phyloP scores from a whole-genome alignment of 306 rosid species.

The Corylus heterophylla region DNA sequence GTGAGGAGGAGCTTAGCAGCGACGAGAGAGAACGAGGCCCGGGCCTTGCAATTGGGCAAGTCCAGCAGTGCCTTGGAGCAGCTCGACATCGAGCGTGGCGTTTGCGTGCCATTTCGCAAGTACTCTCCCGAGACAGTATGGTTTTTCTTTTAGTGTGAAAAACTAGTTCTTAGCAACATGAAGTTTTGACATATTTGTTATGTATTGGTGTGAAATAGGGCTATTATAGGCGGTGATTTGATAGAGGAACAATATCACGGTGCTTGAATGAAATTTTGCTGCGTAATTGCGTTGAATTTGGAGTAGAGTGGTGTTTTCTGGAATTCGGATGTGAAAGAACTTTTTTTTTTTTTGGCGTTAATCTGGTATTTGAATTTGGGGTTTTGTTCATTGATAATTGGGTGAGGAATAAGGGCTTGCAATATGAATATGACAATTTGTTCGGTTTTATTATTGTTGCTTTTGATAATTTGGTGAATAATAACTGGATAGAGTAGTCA shows the following conservation, averaged over 20 bases:
- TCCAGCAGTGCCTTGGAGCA: conserved; percentile 78
- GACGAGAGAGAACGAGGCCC: conserved; percentile 10
- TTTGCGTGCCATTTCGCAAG: conserved; percentile 93
- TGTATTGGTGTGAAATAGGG: not conserved
- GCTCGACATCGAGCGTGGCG: conserved; percentile 98
- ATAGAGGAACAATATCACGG: not conserved
- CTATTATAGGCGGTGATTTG: not conserved
- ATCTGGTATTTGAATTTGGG: not conserved
- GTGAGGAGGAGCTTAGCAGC: conserved; percentile 15
- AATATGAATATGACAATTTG: not conserved
- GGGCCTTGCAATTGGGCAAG: conserved; percentile 31
- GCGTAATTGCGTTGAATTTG: not conserved
- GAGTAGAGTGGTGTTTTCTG: not conserved
- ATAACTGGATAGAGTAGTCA: not conserved
- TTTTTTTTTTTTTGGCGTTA: not conserved
- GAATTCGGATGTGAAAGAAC: not conserved
- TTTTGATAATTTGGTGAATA: not conserved
- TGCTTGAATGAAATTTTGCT: not conserved
- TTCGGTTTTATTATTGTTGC: not conserved
- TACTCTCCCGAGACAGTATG: conserved; percentile 90
- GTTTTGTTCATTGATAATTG: not conserved
- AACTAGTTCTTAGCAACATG: not conserved
- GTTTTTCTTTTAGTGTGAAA: conserved; percentile 15
- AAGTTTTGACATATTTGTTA: not conserved
- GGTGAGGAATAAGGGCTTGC: not conserved